Conservation (phyloP, 148 eudicot species). For the Chenopodium suecicum region DNA sequence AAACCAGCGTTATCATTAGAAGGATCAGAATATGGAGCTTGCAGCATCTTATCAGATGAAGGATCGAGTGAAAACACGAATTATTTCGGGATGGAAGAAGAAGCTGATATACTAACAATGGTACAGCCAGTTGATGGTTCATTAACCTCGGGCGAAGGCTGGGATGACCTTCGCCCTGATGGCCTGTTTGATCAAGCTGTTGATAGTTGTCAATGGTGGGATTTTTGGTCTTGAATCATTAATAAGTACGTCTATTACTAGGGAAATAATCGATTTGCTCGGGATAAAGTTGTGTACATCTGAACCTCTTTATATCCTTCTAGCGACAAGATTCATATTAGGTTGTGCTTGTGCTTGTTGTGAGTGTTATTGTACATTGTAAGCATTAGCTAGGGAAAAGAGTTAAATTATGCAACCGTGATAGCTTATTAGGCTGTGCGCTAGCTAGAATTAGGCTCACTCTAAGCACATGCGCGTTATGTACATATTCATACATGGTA, state of each 20-base stretch:
- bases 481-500: neutral
- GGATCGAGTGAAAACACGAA: constrained; percentile 39
- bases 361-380: neutral
- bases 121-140: constrained; percentile 33
- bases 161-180: constrained; percentile 39
- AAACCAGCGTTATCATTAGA: constrained; percentile 31
- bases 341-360: neutral
- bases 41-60: constrained; percentile 41
- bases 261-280: neutral
- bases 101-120: constrained; percentile 35
- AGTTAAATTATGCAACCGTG: neutral
- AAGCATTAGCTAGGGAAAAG: constrained; percentile 11
- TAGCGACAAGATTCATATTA: constrained; percentile 7
- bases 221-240: constrained; percentile 47
- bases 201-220: constrained; percentile 57
- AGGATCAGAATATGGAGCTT: constrained; percentile 34
- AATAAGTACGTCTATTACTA: neutral
- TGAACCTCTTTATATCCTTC: neutral
- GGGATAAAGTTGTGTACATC: constrained; percentile 16
- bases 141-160: constrained; percentile 35
- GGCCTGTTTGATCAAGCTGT: constrained; percentile 34
- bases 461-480: neutral
- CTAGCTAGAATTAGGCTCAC: constrained; percentile 5
- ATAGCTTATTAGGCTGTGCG: neutral
- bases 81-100: constrained; percentile 40